Base-by-base conservation (phyloP, 2,329 filamentous ascomycete species). In the Phaeosphaeriaceae sp. region DNA sequence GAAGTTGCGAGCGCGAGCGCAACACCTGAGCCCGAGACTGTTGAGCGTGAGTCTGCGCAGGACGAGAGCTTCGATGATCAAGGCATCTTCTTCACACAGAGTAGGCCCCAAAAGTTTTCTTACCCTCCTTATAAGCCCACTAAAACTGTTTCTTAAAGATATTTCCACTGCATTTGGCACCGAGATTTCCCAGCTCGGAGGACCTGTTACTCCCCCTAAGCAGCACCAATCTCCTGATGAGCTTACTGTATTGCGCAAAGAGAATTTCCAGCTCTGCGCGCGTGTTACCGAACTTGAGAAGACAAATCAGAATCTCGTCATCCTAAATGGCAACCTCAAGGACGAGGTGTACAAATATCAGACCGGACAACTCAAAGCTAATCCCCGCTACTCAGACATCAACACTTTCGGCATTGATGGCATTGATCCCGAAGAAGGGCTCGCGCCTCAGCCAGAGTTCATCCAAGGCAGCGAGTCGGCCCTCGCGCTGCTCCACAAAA, bases 401-500 rank as follows among this genome's bases (percentile, higher is more conserved):
- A 57, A 62, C 44, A 50, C 47, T n/a, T 56, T 61, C 18, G 36
- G 50, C 35, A 45, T 46, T 28, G 35, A 48, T 16, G 36, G 48
- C 30, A 41, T 48, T 1, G 38, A 56, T 13, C 17, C 54, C 6
- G 37, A 48, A 13, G 42, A 52, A 26, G 44, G 41, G 12, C 47
- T 54, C 21, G 39, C n/a, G n/a, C n/a, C 54, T 18, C 46, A 26
- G 23, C 23, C n/a, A n/a, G n/a, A 50, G 6, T 60, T 56, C 18
- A 32, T 58, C 18, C 52, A 42, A 18, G 54, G 61, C 37, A 60
- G 43, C 26, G 59, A 60, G 42, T 53, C 54, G 7, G 62, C 62
- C 5, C 38, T 63, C 15, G 62, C 57, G 3, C 56, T 66, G 12
- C 62, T 66, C 12, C 51, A 55, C 30, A 56, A 60, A 26, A 56